phyloP scores from a whole-genome alignment of 2,329 filamentous ascomycete species.

The Neoascochyta sp. region DNA sequence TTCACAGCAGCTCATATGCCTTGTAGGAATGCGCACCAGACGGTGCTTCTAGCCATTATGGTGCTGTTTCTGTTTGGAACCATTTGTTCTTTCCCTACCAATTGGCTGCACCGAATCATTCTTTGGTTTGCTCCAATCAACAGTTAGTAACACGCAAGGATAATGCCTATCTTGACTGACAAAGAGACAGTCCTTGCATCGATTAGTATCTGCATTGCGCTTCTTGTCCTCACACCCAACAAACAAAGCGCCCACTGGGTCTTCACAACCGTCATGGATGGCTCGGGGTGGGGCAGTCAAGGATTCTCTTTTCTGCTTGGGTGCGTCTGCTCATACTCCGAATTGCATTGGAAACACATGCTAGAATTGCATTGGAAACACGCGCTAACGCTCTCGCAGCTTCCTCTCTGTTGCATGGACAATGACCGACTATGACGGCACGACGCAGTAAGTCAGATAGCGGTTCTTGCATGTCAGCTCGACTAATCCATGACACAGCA shows the following conservation, averaged over 20 bases:
- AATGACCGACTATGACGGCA: conserved; percentile 68
- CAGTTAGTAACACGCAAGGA: conserved; percentile 37
- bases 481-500: conserved; percentile 41
- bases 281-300: conserved; percentile 60
- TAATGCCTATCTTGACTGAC: conserved; percentile 5
- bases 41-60: conserved; percentile 55
- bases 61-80: conserved; percentile 55
- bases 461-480: conserved; percentile 16
- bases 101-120: conserved; percentile 56
- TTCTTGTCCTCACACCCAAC: conserved; percentile 57
- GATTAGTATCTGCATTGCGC: conserved; percentile 56
- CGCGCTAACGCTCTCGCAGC: too few species aligned
- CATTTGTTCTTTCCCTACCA: conserved; percentile 62
- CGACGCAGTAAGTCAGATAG: conserved; percentile 53
- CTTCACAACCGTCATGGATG: conserved; percentile 58
- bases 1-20: conserved; percentile 2
- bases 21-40: conserved; percentile 54
- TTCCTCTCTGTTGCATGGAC: conserved; percentile 58
- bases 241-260: conserved; percentile 59
- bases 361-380: conserved; percentile 12
- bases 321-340: conserved; percentile 43
- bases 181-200: conserved; percentile 51
- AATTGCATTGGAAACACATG: neutral
- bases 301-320: conserved; percentile 61
- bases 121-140: conserved; percentile 66